Conservation (phyloP, 2,329 filamentous ascomycete species). For the Teratosphaeria gauchensis region DNA sequence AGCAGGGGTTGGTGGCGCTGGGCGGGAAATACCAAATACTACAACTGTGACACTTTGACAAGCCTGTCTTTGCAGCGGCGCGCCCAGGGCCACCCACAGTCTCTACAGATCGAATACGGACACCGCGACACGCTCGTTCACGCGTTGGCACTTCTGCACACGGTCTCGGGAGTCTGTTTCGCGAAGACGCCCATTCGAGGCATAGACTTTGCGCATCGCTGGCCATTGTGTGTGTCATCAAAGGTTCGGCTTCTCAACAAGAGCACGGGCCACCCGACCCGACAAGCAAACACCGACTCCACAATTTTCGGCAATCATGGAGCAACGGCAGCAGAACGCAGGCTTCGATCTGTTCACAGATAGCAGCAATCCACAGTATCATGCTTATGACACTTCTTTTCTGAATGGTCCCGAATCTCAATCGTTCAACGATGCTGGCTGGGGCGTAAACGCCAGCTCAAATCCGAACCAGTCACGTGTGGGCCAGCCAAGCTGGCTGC, state of each 20-base stretch:
- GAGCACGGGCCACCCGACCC: slow-evolving; percentile 6
- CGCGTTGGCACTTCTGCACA: neutral
- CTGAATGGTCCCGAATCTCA: slow-evolving; percentile 15
- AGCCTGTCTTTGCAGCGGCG: neutral
- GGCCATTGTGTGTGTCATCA: neutral
- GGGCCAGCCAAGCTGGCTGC: slow-evolving; percentile 14
- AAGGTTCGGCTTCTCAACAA: neutral
- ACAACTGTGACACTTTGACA: neutral
- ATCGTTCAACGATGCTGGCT: slow-evolving; percentile 21
- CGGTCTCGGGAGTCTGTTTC: neutral
- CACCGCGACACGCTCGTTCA: neutral
- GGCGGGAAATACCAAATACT: neutral
- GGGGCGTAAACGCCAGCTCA: slow-evolving; percentile 22
- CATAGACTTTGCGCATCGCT: slow-evolving; percentile 2
- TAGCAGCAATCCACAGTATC: slow-evolving; percentile 14
- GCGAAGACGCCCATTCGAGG: neutral
- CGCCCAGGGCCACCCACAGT: neutral
- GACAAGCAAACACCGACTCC: neutral
- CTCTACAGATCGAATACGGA: slow-evolving; percentile 1
- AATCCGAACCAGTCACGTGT: slow-evolving; percentile 21
- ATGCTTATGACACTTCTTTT: slow-evolving; percentile 23
- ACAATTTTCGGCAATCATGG: slow-evolving; percentile 1
- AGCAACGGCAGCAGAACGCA: slow-evolving; percentile 18
- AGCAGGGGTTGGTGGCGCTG: neutral
- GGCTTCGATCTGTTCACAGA: slow-evolving; percentile 22